Evolutionary conservation across 441 rosid species (phyloP).

Genomic region (Macaranga tanarius): DNA sequence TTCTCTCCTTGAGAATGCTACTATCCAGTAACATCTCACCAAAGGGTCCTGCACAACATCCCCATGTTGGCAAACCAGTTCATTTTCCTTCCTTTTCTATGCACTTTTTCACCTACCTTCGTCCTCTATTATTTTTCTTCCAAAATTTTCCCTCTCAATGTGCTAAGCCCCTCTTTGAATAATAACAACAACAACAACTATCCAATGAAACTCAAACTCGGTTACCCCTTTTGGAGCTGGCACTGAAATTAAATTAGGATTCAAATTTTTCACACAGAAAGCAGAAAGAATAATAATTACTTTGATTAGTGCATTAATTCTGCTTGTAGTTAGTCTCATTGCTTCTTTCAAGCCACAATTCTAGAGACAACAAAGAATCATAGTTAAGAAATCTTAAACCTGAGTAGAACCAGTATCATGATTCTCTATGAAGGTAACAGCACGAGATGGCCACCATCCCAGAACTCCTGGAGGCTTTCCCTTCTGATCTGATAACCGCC

Average conservation of each 20-base stretch:
- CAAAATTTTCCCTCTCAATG: not conserved
- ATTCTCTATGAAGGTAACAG: slow-evolving; percentile 94
- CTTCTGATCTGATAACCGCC: slow-evolving; percentile 87
- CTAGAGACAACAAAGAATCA: not conserved
- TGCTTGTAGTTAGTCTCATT: not conserved
- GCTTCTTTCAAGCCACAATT: not conserved
- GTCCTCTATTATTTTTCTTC: not conserved
- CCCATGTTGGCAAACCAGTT: not conserved
- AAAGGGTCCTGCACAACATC: not conserved
- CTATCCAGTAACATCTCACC: not conserved
- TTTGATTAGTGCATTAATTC: not conserved
- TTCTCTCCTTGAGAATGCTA: not conserved
- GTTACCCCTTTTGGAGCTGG: not conserved
- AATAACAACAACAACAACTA: not conserved
- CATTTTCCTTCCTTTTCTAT: not conserved
- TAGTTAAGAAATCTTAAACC: slow-evolving; percentile 40
- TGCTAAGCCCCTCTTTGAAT: not conserved
- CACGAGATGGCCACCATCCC: slow-evolving; percentile 99
- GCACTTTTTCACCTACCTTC: too few relatives aligned
- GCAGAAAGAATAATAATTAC: not conserved
- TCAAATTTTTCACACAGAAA: not conserved
- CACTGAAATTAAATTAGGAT: not conserved
- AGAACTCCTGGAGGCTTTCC: slow-evolving; percentile 96
- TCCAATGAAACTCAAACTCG: not conserved
- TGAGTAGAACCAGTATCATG: slow-evolving; percentile 99